Percentiles rank a stretch among this genome's conserved stretches.
phyloP scores from a whole-genome alignment of 2,329 filamentous ascomycete species.

The Cercospora janseana region DNA sequence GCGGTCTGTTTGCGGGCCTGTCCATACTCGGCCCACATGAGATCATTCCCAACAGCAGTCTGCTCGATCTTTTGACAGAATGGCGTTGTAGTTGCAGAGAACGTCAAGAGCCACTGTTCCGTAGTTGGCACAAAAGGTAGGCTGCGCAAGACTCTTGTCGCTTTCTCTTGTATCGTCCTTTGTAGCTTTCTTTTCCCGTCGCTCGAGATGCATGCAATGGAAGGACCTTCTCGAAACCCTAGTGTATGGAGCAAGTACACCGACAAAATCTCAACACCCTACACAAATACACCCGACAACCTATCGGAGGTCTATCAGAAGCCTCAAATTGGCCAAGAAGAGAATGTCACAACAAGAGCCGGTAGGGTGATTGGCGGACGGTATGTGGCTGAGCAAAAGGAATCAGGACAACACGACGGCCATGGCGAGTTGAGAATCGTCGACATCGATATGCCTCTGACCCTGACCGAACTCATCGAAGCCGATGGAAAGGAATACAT shows the following conservation, averaged over 20 bases:
- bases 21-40: constrained; percentile 18
- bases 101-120: not conserved
- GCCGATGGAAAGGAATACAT: constrained; percentile 49
- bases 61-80: constrained; percentile 14
- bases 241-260: constrained; percentile 26
- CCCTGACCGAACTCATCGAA: constrained; percentile 44
- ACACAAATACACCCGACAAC: constrained; percentile 27
- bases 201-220: not conserved
- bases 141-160: constrained; percentile 11
- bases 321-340: constrained; percentile 14
- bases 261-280: constrained; percentile 26
- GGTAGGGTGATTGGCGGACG: constrained; percentile 45
- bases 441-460: constrained; percentile 52
- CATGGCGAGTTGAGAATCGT: constrained; percentile 44
- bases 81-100: constrained; percentile 14
- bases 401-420: constrained; percentile 34
- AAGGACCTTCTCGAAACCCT: constrained; percentile 26
- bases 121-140: constrained; percentile 27
- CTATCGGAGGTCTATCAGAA: constrained; percentile 23
- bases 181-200: not conserved
- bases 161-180: not conserved
- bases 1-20: constrained; percentile 26
- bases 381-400: constrained; percentile 38
- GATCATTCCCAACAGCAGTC: constrained; percentile 22
- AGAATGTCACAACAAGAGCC: constrained; percentile 23